Evolutionary conservation across 2,329 filamentous ascomycete genomes (phyloP), one percentile per base, ranked within the genome.

Genomic region (Pyricularia sp.): DNA sequence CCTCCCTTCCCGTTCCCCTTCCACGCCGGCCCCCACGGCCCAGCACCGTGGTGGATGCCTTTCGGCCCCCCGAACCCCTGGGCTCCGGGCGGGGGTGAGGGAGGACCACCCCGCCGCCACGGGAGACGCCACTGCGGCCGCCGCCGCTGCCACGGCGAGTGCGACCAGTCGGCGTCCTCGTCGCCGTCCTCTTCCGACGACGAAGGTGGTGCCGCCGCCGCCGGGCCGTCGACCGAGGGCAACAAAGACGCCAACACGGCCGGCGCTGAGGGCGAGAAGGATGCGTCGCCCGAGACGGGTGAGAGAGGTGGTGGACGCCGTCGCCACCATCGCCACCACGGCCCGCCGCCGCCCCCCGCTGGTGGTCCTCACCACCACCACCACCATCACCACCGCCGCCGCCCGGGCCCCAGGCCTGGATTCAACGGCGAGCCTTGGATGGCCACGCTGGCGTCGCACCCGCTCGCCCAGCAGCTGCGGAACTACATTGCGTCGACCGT

Each of bases 401-500:
- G 22, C 22, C 53, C 10, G 53, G 53, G 53, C 24, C 16, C 12
- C 53, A 13, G 53, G 24, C 53, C 53, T 26, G 53, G 53, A 1
- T 57, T 57, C 22, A 57, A 57, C 53, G 53, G 16, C 9, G 63
- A 16, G 62, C 55, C 40, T 66, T 66, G 24, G 70, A 68, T 13
- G 68, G 70, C 61, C 66, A 67, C 62, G 68, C 69, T 80, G 66
- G 72, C 75, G 4, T 68, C 68, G 66, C 78, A 82, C 67, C 79
- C 79, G 7, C 72, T 78, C 66, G 75, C 79, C 53, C 76, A 76
- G 60, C 72, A 73, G 61, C 68, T 81, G 65, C 75, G 75, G 65
- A 74, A 78, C 24, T 78, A 76, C 63, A 69, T 75, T 53, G 73
- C 75, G 19, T 72, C 70, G 13, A 70, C 65, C 62, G 10, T 22